A percentile compares a stretch with the other conserved stretches of the same genome.
Evolutionary conservation across 148 eudicot genomes (phyloP).

Genomic region (Polygonum maritimum): DNA sequence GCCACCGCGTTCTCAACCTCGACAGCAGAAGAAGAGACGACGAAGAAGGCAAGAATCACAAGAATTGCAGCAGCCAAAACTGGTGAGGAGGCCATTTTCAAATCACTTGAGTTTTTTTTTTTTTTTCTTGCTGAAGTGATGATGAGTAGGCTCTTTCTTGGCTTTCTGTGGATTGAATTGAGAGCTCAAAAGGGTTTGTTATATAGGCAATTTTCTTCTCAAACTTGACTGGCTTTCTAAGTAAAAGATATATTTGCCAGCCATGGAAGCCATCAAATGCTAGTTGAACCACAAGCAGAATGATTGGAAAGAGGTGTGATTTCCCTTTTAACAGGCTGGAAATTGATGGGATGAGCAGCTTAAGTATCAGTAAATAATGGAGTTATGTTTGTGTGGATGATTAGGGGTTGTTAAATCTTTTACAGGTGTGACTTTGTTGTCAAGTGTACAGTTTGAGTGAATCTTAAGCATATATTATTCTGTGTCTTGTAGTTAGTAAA

Average conservation of each 20-base stretch:
- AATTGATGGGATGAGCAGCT: neutral
- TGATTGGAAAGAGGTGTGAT: slow-evolving; percentile 10
- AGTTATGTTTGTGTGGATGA: neutral
- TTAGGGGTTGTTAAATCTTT: neutral
- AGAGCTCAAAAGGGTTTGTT: neutral
- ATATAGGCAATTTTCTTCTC: neutral
- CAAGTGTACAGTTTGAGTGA: slow-evolving; percentile 4
- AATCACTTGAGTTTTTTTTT: neutral
- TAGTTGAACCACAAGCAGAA: slow-evolving; percentile 7
- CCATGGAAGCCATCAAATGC: slow-evolving; percentile 3
- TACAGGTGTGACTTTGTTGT: slow-evolving; percentile 8
- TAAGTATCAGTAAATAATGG: slow-evolving; percentile 1
- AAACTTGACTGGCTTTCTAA: neutral
- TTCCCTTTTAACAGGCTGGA: slow-evolving; percentile 6
- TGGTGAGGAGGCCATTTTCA: neutral
- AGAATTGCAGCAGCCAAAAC: neutral
- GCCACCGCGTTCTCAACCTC: slow-evolving; percentile 11
- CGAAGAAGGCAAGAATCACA: slow-evolving; percentile 4
- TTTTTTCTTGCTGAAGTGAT: neutral
- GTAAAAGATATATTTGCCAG: neutral
- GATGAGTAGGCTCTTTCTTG: neutral
- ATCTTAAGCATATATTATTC: neutral
- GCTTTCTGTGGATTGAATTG: neutral
- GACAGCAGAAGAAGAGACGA: neutral
- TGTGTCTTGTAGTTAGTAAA: neutral